phyloP scores from a whole-genome alignment of 257 asterid species.

The Solanum infundibuliforme region DNA sequence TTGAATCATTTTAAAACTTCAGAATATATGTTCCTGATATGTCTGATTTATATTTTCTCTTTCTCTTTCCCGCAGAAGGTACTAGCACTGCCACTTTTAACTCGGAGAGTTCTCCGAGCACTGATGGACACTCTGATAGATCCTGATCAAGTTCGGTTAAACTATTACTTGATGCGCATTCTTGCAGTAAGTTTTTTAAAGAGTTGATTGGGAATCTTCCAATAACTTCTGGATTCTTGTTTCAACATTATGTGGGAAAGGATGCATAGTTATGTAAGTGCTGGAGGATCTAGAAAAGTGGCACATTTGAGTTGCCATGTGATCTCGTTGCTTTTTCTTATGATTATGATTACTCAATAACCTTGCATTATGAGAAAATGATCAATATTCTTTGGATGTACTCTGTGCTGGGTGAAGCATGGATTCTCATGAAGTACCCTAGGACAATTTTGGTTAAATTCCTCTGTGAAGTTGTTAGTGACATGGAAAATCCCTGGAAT shows the following conservation, averaged over 20 bases:
- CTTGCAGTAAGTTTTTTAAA: conserved; percentile 35
- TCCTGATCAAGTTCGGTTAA: conserved; percentile 42
- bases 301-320: not conserved
- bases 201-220: not conserved
- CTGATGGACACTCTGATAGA: conserved; percentile 32
- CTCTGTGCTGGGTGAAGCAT: not conserved
- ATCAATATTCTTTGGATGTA: not conserved
- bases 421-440: not conserved
- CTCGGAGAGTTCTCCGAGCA: conserved; percentile 20
- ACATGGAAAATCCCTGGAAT: not conserved
- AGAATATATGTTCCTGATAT: not conserved
- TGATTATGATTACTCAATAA: not conserved
- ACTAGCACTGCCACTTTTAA: conserved; percentile 31
- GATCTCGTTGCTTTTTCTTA: not conserved
- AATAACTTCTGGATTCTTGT: not conserved
- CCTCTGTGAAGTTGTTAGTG: not conserved
- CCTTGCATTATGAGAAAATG: not conserved
- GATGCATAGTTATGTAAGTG: not conserved
- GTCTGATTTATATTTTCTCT: not conserved
- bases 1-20: not conserved
- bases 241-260: not conserved
- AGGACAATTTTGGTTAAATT: not conserved
- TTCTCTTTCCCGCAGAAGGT: conserved; percentile 28
- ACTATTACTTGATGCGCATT: conserved; percentile 44
- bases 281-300: not conserved